Percentiles rank a stretch among this genome's conserved stretches.
These are phyloP conservation scores for Colletotrichum liriopes DNA, from an alignment of 2,329 filamentous ascomycete species.

Conservation along the genomic window DNA sequence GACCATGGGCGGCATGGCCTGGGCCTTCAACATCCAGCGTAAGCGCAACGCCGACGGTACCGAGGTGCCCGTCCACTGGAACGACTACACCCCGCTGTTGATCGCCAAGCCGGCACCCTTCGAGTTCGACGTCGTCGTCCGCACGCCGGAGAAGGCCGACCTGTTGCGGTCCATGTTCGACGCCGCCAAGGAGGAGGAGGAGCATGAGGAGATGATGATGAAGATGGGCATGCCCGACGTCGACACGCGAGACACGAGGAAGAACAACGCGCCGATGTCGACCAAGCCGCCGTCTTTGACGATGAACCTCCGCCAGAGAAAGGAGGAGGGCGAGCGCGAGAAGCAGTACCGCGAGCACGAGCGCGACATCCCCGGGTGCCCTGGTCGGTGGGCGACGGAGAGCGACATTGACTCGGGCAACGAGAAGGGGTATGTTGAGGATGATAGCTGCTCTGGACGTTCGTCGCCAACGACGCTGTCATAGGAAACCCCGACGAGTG, in stretches of 20 bases:
- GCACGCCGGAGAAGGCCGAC: slow-evolving; percentile 47
- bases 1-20: slow-evolving; percentile 57
- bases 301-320: slow-evolving; percentile 34
- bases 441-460: slow-evolving; percentile 37
- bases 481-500: neutral
- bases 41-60: slow-evolving; percentile 46
- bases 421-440: slow-evolving; percentile 42
- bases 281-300: slow-evolving; percentile 28
- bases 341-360: slow-evolving; percentile 40
- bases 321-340: slow-evolving; percentile 37
- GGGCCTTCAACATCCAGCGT: slow-evolving; percentile 55
- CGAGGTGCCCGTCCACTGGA: slow-evolving; percentile 59
- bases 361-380: slow-evolving; percentile 40
- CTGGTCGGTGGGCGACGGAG: slow-evolving; percentile 42
- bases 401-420: slow-evolving; percentile 39
- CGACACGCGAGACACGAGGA: slow-evolving; percentile 17
- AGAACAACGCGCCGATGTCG: slow-evolving; percentile 19
- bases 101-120: slow-evolving; percentile 61
- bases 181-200: slow-evolving; percentile 50
- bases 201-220: slow-evolving; percentile 48
- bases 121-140: slow-evolving; percentile 54
- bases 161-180: slow-evolving; percentile 55
- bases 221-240: slow-evolving; percentile 41
- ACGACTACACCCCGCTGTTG: slow-evolving; percentile 59
- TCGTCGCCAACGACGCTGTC: slow-evolving; percentile 37